A percentile compares a stretch with the other conserved stretches of the same genome.
phyloP scores from a whole-genome alignment of 805 yeast genomes.

The Suhomyces sp. region DNA sequence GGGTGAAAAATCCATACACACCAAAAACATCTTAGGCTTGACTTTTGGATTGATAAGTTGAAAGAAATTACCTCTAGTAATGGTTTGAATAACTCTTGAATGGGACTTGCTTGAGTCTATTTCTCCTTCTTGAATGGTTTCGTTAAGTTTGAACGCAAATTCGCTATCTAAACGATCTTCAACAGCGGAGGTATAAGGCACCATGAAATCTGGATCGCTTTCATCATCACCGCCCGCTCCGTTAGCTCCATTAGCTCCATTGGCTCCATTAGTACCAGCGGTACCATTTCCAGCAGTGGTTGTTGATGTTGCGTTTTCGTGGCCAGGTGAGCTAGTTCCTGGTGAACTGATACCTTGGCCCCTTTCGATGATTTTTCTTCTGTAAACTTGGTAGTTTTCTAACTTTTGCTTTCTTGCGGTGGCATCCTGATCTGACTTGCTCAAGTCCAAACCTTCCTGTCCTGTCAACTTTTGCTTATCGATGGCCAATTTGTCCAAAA shows the following conservation, averaged over 20 bases:
- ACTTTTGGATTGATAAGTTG: conserved; percentile 44
- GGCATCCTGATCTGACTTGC: conserved; percentile 47
- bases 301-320: not conserved
- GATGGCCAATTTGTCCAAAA: conserved; percentile 30
- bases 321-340: not conserved
- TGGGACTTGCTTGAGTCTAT: conserved; percentile 52
- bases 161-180: conserved; percentile 65
- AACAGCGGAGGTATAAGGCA: conserved; percentile 68
- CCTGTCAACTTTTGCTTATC: conserved; percentile 44
- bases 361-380: conserved; percentile 54
- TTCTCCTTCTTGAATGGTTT: conserved; percentile 53
- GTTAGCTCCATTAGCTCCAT: conserved; percentile 4
- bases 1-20: conserved; percentile 80
- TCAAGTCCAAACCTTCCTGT: conserved; percentile 42
- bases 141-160: conserved; percentile 54
- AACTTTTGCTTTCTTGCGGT: conserved; percentile 48
- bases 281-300: not conserved
- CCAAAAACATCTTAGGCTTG: conserved; percentile 60
- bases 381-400: conserved; percentile 57
- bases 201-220: conserved; percentile 31
- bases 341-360: not conserved
- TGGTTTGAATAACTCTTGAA: conserved; percentile 64
- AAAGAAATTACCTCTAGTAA: conserved; percentile 68
- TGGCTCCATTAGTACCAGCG: too few relatives aligned
- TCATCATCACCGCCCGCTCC: conserved; percentile 8